Evolutionary conservation across 2,329 filamentous ascomycete species (phyloP).

Genomic region (Pseudogymnoascus sp.): DNA sequence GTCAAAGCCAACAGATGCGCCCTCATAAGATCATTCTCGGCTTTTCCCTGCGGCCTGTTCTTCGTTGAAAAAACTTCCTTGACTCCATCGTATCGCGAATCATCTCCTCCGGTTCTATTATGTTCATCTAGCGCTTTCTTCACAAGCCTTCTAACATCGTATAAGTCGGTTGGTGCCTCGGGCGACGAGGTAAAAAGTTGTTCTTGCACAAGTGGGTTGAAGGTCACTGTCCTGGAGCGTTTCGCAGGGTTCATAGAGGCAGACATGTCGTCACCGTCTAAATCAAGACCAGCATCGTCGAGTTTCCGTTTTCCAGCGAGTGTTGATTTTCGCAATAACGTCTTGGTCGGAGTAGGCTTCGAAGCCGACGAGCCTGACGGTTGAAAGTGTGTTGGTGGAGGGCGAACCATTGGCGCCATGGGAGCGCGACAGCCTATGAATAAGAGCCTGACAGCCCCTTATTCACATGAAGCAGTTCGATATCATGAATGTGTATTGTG

Average conservation of each 20-base stretch:
- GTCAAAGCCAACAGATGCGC: constrained; percentile 59
- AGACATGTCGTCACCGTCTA: constrained; percentile 22
- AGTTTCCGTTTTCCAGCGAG: constrained; percentile 12
- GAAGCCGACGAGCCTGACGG: neutral
- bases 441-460: constrained; percentile 2
- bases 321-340: constrained; percentile 10
- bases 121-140: constrained; percentile 10
- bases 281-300: constrained; percentile 1
- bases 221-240: constrained; percentile 26
- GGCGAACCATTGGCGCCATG: constrained; percentile 13
- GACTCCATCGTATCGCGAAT: constrained; percentile 52
- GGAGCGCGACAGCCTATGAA: constrained; percentile 12
- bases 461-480: constrained; percentile 1
- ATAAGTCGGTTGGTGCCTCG: neutral
- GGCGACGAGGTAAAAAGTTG: constrained; percentile 5
- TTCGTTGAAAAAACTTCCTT: constrained; percentile 46
- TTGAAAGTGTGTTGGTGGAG: constrained; percentile 10
- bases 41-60: constrained; percentile 18
- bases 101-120: constrained; percentile 36
- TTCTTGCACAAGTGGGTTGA: constrained; percentile 25
- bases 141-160: neutral
- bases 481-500: neutral
- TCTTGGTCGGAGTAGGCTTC: constrained; percentile 4
- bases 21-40: constrained; percentile 45
- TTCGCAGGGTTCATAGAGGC: constrained; percentile 26